A percentile compares a stretch with the other conserved stretches of the same genome.
phyloP scores from a whole-genome alignment of 352 stramenopile genomes.

The Pythium folliculosum region DNA sequence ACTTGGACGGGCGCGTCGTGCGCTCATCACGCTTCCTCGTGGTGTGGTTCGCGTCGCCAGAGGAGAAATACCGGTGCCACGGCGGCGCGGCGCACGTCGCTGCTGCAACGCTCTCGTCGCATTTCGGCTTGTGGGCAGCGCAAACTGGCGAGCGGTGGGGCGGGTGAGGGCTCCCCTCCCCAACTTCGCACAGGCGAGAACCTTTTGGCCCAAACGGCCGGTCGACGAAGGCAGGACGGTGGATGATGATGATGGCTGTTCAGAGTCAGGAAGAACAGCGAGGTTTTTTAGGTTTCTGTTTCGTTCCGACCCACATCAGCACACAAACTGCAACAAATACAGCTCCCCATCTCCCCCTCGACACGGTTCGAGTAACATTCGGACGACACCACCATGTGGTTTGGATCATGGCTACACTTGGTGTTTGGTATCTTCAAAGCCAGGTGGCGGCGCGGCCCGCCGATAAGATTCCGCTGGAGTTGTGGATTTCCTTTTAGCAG shows the following conservation, averaged over 20 bases:
- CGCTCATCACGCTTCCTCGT: not conserved
- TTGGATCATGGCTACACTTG: slow-evolving; percentile 20
- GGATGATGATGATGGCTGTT: slow-evolving; percentile 2
- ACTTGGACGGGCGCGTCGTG: not conserved
- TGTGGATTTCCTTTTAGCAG: not conserved
- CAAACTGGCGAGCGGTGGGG: slow-evolving; percentile 7
- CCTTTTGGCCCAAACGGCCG: not conserved
- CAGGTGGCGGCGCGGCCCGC: not conserved
- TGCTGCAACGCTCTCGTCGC: slow-evolving; percentile 1
- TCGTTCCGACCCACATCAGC: not conserved
- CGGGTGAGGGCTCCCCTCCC: slow-evolving; percentile 5
- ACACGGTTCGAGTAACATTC: slow-evolving; percentile 20
- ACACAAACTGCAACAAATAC: not conserved
- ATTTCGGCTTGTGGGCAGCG: slow-evolving; percentile 26
- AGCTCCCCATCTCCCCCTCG: slow-evolving; percentile 1
- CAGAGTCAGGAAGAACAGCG: not conserved
- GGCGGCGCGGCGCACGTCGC: not conserved
- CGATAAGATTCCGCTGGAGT: not conserved
- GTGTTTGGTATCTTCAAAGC: not conserved
- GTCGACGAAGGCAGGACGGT: not conserved
- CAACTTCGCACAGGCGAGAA: slow-evolving; percentile 2
- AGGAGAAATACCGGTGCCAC: slow-evolving; percentile 1
- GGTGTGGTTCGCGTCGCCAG: slow-evolving; percentile 5
- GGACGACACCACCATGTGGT: slow-evolving; percentile 5
- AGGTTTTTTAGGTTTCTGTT: slow-evolving; percentile 21